phyloP scores from a whole-genome alignment of 2,329 filamentous ascomycete species.

The Aspergillus tamarii region DNA sequence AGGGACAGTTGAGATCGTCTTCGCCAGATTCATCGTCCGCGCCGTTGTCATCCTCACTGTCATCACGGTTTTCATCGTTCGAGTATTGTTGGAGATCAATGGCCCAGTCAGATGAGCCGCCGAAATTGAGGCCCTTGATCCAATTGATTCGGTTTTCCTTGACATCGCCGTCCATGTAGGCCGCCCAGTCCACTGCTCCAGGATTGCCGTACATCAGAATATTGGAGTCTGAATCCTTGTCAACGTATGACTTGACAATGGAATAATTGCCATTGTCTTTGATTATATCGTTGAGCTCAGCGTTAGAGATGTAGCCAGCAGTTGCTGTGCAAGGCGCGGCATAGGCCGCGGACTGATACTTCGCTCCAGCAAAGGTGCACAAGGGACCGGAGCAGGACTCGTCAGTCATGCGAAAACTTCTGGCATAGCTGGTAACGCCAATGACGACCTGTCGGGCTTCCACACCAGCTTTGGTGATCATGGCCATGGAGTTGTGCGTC shows the following conservation, averaged over 20 bases:
- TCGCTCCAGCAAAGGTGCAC: not conserved
- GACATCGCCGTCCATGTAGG: not conserved
- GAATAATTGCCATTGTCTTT: not conserved
- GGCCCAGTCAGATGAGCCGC: not conserved
- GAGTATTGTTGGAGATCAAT: not conserved
- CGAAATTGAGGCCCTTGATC: not conserved
- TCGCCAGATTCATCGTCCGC: not conserved
- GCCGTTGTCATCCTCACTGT: not conserved
- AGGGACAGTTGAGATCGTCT: not conserved
- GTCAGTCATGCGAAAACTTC: conserved; percentile 4
- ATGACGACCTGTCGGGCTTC: not conserved
- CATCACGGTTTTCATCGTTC: not conserved
- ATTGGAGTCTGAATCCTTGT: not conserved
- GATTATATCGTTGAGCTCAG: conserved; percentile 2
- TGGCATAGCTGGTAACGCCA: conserved; percentile 1
- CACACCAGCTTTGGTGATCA: conserved; percentile 8
- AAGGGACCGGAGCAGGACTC: conserved; percentile 1
- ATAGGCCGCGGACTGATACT: not conserved
- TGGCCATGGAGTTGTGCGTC: not conserved
- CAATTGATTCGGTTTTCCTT: not conserved
- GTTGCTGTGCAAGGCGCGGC: conserved; percentile 1
- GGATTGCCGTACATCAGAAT: not conserved
- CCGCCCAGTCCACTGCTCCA: not conserved
- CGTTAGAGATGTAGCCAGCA: conserved; percentile 1
- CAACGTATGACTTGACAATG: not conserved